Evolutionary conservation across 179 eudicot species (phyloP), one percentile per base, ranked within the genome.

Genomic region (Actinidia chinensis): DNA sequence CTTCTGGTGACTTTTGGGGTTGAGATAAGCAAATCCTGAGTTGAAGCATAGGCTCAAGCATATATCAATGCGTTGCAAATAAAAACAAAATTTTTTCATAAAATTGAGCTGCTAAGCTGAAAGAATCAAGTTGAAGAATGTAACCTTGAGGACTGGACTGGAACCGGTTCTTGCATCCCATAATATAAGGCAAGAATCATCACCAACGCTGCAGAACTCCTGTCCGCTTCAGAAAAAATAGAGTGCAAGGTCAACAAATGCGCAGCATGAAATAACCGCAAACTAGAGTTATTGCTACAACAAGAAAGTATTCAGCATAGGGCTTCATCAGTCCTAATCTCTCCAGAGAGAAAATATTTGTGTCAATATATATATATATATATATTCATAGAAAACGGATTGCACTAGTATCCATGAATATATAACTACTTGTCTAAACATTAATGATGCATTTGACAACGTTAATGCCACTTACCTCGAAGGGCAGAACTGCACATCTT

Each of bases 131-230:
- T 46, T 68, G 25, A 73, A 77, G 40, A 28, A 77, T 61, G 42
- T 79, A 80, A 95, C 99, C 97, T 91, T 96, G 75, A 90, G 83
- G 68, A 78, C 98, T 68, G 98, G 99, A 77, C 85, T 80, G 82
- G 85, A 76, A 55, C 99, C 94, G 50, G 86, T 83, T 81, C 99
- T 89, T 71, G 98, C 94, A 84, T 96, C 99, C 99, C 98, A 96
- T 76, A 96, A 74, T 82, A 96, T 92, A 40, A 96, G 96, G 89
- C 99, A 91, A 69, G 98, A 94, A 89, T 96, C 99, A 86, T 94
- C 99, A 66, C 98, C 99, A 81, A 96, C 99, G 71, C 97, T 94
- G 76, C 98, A 96, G 83, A 94, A 96, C 85, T 92, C 99, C 87
- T 94, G 93, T 8, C 91, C 89, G 83, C 99, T 96, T 80, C 89